Base-by-base conservation (phyloP, 1,284 basidiomycete genomes). In the Mycena citricolor region DNA sequence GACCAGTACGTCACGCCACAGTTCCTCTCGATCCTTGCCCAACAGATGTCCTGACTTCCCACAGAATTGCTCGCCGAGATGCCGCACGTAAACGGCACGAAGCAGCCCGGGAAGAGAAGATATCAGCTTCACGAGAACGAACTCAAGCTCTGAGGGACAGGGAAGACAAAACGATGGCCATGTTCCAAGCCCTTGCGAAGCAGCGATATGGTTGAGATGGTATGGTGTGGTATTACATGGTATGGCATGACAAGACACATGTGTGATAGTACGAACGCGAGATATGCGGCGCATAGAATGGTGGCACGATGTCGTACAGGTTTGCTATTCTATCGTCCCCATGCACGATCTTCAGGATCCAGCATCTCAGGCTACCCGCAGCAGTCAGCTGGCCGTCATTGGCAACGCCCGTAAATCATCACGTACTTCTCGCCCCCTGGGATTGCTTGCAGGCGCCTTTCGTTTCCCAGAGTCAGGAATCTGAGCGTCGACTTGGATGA, bases 141-240 rank as follows among this genome's bases (percentile, higher is more conserved):
- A 70, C 70, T 0, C 69, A 60, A 26, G 75, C 72, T 1, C 67
- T 79, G 37, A 78, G 75, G 52, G 82, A 86, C 56, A 88, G 83
- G 56, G 87, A 89, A 55, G 81, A 79, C 63, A 81, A 79, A 13
- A 90, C 85, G 0, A 89, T 89, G 85, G 85, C 86, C 44, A 88
- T 87, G 85, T 86, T 90, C 61, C 82, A 85, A 63, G 77, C 83
- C 55, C 68, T 89, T 62, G 87, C 86, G 19, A 86, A 84, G 61
- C 73, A 83, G 54, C 69, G 83, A 48, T 89, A 85, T 55, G 86
- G 84, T 37, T 85, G 60, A 65, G 37, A 34, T 26, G 28, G 13
- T 20, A 16, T 39, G 28, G 11, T 16, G 25, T 41, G 14, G 14
- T 12, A 10, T 23, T 10, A 16, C 17, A 11, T 26, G 32, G 23